A percentile compares a stretch with the other conserved stretches of the same genome.
Evolutionary conservation across 495 filamentous ascomycete genomes (phyloP).

Genomic region (Hypoxylon rickii): DNA sequence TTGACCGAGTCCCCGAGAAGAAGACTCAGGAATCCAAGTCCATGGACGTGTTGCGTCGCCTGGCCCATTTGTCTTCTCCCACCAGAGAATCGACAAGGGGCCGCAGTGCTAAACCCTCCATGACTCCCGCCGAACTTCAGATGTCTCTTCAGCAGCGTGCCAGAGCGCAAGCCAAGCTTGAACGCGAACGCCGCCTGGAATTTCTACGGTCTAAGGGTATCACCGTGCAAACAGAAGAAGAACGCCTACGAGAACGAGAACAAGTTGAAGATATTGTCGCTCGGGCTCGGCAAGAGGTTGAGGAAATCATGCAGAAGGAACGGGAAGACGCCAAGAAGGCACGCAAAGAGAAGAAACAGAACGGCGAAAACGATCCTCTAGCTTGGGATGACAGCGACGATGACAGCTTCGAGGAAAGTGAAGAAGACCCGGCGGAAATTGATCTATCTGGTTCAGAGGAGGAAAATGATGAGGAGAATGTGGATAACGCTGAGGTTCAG

Average conservation of each 20-base stretch:
- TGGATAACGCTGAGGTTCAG: constrained; percentile 22
- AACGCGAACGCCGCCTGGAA: constrained; percentile 78
- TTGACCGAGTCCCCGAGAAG: constrained; percentile 67
- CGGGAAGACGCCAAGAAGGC: constrained; percentile 68
- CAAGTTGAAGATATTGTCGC: constrained; percentile 87
- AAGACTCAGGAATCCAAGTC: constrained; percentile 64
- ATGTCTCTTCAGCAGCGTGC: constrained; percentile 67
- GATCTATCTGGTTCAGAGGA: constrained; percentile 56
- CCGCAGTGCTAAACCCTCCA: constrained; percentile 48
- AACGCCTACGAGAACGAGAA: constrained; percentile 74
- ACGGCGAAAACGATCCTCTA: constrained; percentile 53
- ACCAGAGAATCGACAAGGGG: constrained; percentile 48
- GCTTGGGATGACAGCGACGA: constrained; percentile 69
- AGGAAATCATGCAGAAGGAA: constrained; percentile 78
- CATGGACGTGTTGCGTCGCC: constrained; percentile 67
- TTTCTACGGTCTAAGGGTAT: constrained; percentile 78
- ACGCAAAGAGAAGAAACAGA: constrained; percentile 54
- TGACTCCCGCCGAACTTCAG: constrained; percentile 74
- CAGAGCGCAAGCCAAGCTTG: constrained; percentile 76
- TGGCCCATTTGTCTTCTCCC: constrained; percentile 76
- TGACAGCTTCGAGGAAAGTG: constrained; percentile 57
- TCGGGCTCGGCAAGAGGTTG: constrained; percentile 77
- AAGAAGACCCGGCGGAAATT: constrained; percentile 52
- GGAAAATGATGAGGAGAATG: constrained; percentile 37
- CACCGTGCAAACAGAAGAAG: constrained; percentile 81